These are phyloP conservation scores for Tuber magnatum DNA, from an alignment of 495 filamentous ascomycete genomes.

Conservation along the genomic window DNA sequence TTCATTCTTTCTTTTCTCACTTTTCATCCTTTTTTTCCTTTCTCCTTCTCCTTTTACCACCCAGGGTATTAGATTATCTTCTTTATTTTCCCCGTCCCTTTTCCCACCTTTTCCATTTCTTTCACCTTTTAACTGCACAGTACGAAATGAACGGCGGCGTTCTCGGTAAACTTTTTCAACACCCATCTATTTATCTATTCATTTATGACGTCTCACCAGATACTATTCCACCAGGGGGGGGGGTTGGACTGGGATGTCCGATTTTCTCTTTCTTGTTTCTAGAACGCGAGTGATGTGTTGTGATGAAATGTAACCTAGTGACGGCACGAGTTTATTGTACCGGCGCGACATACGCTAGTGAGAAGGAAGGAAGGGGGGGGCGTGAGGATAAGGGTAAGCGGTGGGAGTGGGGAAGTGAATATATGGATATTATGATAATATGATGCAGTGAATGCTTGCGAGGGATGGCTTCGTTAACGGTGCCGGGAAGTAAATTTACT, in stretches of 20 bases:
- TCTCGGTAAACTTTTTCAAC: constrained; percentile 14
- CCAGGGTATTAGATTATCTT: neutral
- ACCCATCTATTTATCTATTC: constrained; percentile 12
- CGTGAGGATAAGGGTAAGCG: neutral
- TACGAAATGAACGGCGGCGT: constrained; percentile 25
- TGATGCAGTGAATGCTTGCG: neutral
- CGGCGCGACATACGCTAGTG: neutral
- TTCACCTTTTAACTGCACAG: constrained; percentile 21
- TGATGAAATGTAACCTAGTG: neutral
- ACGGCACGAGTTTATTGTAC: neutral
- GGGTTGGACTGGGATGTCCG: constrained; percentile 8
- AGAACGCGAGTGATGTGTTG: neutral
- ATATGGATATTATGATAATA: no score
- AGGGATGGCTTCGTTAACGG: neutral
- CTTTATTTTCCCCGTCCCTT: constrained; percentile 1
- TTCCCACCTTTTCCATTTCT: constrained; percentile 7
- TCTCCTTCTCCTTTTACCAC: neutral
- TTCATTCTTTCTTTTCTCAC: neutral
- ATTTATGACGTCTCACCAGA: neutral
- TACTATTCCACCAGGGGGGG: constrained; percentile 4
- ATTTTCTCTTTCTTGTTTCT: constrained; percentile 12
- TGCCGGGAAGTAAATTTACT: no score
- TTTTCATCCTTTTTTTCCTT: neutral
- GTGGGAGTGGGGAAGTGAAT: neutral
- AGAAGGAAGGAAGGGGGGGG: neutral